These are phyloP conservation scores for Exophiala bonariae DNA, from an alignment of 2,329 filamentous ascomycete species.

Conservation along the genomic window DNA sequence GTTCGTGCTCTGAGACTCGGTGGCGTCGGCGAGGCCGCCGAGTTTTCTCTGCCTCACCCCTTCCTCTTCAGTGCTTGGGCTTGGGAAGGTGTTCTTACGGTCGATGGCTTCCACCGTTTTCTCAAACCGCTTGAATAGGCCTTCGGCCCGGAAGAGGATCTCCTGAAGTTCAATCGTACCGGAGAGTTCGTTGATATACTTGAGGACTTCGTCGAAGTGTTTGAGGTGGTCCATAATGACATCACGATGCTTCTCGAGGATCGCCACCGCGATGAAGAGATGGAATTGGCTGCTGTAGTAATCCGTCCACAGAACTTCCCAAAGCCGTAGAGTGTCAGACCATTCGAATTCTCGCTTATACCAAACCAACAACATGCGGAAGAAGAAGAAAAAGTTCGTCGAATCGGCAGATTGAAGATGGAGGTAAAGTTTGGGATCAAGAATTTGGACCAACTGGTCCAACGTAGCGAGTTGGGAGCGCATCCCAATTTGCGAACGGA, in stretches of 20 bases:
- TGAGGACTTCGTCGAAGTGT: constrained; percentile 95
- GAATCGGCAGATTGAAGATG: constrained; percentile 88
- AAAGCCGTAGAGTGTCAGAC: constrained; percentile 80
- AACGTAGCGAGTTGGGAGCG: constrained; percentile 84
- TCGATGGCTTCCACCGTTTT: constrained; percentile 87
- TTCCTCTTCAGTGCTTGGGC: constrained; percentile 40
- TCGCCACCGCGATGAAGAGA: constrained; percentile 88
- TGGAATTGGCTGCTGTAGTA: constrained; percentile 87
- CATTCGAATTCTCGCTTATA: constrained; percentile 97
- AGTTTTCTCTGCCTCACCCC: constrained; percentile 15
- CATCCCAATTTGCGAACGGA: constrained; percentile 96
- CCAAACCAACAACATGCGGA: constrained; percentile 95
- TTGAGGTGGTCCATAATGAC: constrained; percentile 93
- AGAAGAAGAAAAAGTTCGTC: constrained; percentile 99
- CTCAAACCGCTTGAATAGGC: constrained; percentile 83
- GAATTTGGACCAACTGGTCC: constrained; percentile 92
- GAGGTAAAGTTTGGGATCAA: constrained; percentile 91
- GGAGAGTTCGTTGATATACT: constrained; percentile 95
- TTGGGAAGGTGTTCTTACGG: constrained; percentile 83
- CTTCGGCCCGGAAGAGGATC: constrained; percentile 83
- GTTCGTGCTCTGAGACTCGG: background rate
- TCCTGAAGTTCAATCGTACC: constrained; percentile 87
- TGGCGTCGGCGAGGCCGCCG: background rate
- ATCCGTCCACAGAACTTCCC: constrained; percentile 95
- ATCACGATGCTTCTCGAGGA: constrained; percentile 92